Conservation (phyloP, 768 basidiomycete species). For the Tremella mesenterica region DNA sequence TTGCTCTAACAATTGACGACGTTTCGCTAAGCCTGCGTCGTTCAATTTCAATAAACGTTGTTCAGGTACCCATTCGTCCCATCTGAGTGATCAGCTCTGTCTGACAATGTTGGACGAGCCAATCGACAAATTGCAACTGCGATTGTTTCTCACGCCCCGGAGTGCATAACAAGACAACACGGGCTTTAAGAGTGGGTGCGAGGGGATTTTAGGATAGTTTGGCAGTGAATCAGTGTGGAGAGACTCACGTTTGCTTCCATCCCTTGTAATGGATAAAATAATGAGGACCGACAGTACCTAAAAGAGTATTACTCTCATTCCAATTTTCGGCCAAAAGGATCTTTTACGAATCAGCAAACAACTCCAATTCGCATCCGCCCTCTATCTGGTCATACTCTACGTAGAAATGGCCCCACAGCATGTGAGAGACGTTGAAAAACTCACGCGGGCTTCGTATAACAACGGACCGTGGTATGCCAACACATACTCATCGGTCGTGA, state of each 20-base stretch:
- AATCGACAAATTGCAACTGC: background rate
- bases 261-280: conserved; percentile 98
- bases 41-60: conserved; percentile 72
- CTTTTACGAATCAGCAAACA: conserved; percentile 22
- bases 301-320: conserved; percentile 57
- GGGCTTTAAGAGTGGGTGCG: background rate
- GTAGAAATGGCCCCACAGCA: no score
- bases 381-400: conserved; percentile 16
- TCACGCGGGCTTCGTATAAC: conserved; percentile 82
- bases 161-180: background rate
- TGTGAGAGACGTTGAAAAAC: conserved; percentile 8
- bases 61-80: conserved; percentile 95
- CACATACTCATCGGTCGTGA: conserved; percentile 60
- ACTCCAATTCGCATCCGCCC: background rate
- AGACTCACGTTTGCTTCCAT: conserved; percentile 86
- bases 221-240: background rate
- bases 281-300: conserved; percentile 62
- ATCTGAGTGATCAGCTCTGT: conserved; percentile 49
- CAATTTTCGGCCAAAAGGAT: conserved; percentile 62
- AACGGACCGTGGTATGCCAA: conserved; percentile 92
- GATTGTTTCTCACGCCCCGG: background rate
- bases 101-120: background rate
- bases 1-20: conserved; percentile 56
- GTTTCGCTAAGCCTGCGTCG: conserved; percentile 66
- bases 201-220: background rate